A percentile compares a stretch with the other conserved stretches of the same genome.
These are phyloP conservation scores for Ustilago xerochloae DNA, from an alignment of 1,284 basidiomycete species.

Conservation along the genomic window DNA sequence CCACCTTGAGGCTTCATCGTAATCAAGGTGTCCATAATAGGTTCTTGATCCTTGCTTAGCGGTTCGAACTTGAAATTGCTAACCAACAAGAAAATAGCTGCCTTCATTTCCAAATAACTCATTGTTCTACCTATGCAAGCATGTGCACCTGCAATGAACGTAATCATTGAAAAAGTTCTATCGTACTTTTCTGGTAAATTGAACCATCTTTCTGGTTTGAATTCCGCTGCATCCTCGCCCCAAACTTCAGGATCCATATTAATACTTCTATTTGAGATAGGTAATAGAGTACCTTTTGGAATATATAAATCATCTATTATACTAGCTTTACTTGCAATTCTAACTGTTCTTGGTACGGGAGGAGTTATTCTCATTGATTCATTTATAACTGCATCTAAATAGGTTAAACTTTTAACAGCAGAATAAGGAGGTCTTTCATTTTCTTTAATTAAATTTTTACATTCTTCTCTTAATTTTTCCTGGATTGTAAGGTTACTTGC, in stretches of 20 bases:
- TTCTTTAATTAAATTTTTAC: conserved; percentile 64
- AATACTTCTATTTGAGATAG: conserved; percentile 49
- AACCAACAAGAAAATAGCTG: conserved; percentile 48
- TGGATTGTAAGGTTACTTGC: conserved; percentile 74
- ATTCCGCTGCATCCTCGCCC: conserved; percentile 53
- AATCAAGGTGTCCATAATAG: conserved; percentile 48
- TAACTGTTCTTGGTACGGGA: conserved; percentile 50
- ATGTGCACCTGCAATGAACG: conserved; percentile 59
- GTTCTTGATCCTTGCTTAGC: conserved; percentile 27
- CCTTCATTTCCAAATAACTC: conserved; percentile 58
- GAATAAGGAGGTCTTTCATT: conserved; percentile 69
- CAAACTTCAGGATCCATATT: conserved; percentile 53
- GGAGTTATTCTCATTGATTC: conserved; percentile 58
- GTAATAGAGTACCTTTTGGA: conserved; percentile 48
- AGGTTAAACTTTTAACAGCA: conserved; percentile 76
- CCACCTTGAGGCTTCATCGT: conserved; percentile 59
- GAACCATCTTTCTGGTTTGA: conserved; percentile 58
- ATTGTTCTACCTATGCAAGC: conserved; percentile 58
- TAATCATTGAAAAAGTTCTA: conserved; percentile 48
- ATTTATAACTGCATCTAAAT: conserved; percentile 78
- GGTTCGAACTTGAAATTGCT: conserved; percentile 54
- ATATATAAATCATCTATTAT: conserved; percentile 54
- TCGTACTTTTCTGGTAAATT: conserved; percentile 57
- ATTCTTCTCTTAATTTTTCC: conserved; percentile 73
- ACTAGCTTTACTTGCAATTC: conserved; percentile 33